These are phyloP conservation scores for Tolypocladium album DNA, from an alignment of 2,329 filamentous ascomycete species.

Conservation along the genomic window DNA sequence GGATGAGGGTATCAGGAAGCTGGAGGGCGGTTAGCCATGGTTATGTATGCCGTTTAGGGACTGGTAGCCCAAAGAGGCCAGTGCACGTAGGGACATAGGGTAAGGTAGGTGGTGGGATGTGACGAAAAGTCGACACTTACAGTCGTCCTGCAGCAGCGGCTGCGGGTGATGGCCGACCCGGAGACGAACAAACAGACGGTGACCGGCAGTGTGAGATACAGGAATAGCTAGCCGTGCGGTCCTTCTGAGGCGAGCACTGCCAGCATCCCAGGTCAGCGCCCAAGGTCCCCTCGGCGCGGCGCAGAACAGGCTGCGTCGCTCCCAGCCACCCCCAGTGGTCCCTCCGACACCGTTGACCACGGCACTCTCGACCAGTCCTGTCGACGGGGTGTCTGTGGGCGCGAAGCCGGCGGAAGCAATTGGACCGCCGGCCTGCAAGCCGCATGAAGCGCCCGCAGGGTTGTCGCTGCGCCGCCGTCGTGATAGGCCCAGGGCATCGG, in stretches of 20 bases:
- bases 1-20: constrained; percentile 21
- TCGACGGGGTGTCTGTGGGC: constrained; percentile 1
- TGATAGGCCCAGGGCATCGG: constrained; percentile 4
- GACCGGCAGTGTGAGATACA: neutral
- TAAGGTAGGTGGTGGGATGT: constrained; percentile 3
- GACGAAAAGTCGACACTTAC: constrained; percentile 7
- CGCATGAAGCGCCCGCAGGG: constrained; percentile 7
- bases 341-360: neutral
- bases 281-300: neutral
- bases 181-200: neutral
- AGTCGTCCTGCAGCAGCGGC: constrained; percentile 4
- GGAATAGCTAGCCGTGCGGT: constrained; percentile 5
- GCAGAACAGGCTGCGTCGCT: neutral
- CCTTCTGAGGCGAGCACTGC: neutral
- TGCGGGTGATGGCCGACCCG: neutral
- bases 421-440: constrained; percentile 8
- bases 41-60: constrained; percentile 30
- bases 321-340: constrained; percentile 3
- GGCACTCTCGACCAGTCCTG: neutral
- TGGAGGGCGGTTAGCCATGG: constrained; percentile 32
- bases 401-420: constrained; percentile 7
- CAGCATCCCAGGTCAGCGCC: neutral
- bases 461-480: neutral
- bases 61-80: neutral
- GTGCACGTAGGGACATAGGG: neutral